A percentile compares a stretch with the other conserved stretches of the same genome.
Evolutionary conservation across 495 filamentous ascomycete genomes (phyloP).

Genomic region (Coniosporium apollinis): DNA sequence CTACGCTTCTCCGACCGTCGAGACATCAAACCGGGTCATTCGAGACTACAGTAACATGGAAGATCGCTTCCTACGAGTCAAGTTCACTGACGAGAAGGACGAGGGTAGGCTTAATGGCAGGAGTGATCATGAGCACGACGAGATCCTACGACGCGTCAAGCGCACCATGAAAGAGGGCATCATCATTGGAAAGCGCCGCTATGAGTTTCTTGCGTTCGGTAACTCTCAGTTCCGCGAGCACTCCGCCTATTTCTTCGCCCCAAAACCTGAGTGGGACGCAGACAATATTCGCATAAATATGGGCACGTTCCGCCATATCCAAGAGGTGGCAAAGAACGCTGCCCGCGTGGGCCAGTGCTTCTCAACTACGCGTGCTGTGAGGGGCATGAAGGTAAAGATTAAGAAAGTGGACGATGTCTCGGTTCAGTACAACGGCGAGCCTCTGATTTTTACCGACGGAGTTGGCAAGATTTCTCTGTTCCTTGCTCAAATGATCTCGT

Average conservation of each 20-base stretch:
- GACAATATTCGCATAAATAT: conserved; percentile 76
- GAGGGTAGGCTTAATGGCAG: conserved; percentile 41
- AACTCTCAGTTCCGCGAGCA: conserved; percentile 92
- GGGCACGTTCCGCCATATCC: conserved; percentile 69
- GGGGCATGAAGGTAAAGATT: conserved; percentile 28
- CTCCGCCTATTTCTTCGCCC: conserved; percentile 78
- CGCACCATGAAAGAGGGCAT: conserved; percentile 64
- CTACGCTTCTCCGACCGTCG: conserved; percentile 58
- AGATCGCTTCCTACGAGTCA: conserved; percentile 82
- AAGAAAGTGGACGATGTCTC: conserved; percentile 44
- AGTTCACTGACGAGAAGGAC: conserved; percentile 72
- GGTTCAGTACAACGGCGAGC: too few relatives aligned
- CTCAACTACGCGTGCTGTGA: conserved; percentile 69
- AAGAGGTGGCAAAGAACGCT: conserved; percentile 65
- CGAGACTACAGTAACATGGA: conserved; percentile 45
- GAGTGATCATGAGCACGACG: conserved; percentile 41
- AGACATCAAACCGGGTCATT: conserved; percentile 77
- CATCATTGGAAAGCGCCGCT: conserved; percentile 59
- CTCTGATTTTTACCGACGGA: conserved; percentile 88
- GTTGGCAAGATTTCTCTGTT: conserved; percentile 80
- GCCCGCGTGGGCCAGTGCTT: conserved; percentile 88
- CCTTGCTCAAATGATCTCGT: conserved; percentile 50
- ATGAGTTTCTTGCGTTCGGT: conserved; percentile 83
- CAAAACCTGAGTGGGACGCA: conserved; percentile 40
- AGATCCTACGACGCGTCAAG: conserved; percentile 57